Conservation (phyloP, 2,329 filamentous ascomycete species). For the Cadophora luteo-olivacea region DNA sequence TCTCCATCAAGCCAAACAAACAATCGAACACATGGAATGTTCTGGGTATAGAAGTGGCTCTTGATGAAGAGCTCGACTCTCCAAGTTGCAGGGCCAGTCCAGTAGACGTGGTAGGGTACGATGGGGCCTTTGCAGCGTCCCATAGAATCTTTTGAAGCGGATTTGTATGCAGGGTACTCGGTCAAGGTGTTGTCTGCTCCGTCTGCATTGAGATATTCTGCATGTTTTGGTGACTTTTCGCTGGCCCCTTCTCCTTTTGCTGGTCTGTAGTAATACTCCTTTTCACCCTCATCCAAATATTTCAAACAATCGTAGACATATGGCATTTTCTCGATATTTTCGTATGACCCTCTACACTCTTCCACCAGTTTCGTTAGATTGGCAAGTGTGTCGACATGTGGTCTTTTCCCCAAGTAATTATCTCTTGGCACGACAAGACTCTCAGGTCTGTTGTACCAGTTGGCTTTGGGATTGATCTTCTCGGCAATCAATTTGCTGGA, state of each 20-base stretch:
- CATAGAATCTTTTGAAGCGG: slow-evolving; percentile 49
- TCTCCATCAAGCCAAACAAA: slow-evolving; percentile 62
- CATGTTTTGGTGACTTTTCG: slow-evolving; percentile 41
- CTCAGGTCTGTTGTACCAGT: slow-evolving; percentile 59
- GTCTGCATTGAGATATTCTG: slow-evolving; percentile 46
- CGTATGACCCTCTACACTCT: slow-evolving; percentile 57
- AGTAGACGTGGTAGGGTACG: slow-evolving; percentile 62
- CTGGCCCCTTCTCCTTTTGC: slow-evolving; percentile 41
- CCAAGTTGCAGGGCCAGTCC: slow-evolving; percentile 63
- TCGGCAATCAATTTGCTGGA: slow-evolving; percentile 43
- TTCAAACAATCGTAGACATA: slow-evolving; percentile 58
- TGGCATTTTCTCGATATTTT: slow-evolving; percentile 60
- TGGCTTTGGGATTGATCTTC: slow-evolving; percentile 57
- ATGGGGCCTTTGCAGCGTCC: slow-evolving; percentile 62
- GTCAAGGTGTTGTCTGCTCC: slow-evolving; percentile 44
- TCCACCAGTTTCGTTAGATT: slow-evolving; percentile 58
- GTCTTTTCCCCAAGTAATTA: slow-evolving; percentile 57
- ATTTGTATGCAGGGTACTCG: slow-evolving; percentile 44
- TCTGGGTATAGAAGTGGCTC: slow-evolving; percentile 62
- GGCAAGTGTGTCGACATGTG: slow-evolving; percentile 59
- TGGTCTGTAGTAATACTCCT: slow-evolving; percentile 58
- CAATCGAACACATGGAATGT: slow-evolving; percentile 59
- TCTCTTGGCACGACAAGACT: slow-evolving; percentile 57
- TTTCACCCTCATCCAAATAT: slow-evolving; percentile 55
- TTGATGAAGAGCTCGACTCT: slow-evolving; percentile 62